phyloP scores from a whole-genome alignment of 2,329 filamentous ascomycete genomes.

The Zasmidium citrigriseum region DNA sequence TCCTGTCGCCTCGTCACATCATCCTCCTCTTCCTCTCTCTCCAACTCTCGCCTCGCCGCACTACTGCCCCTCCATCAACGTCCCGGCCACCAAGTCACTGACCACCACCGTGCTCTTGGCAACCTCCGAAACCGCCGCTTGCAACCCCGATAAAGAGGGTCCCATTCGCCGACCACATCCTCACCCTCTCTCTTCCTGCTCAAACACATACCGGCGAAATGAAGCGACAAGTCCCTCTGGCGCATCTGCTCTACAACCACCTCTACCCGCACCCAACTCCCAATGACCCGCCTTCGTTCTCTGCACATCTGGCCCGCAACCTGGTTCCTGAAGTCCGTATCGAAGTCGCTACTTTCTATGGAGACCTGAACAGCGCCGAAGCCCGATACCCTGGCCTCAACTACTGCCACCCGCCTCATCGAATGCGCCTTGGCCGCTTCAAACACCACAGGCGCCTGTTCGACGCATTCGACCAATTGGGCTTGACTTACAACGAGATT shows the following conservation, averaged over 20 bases:
- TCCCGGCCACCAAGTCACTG: background rate
- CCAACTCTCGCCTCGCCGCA: background rate
- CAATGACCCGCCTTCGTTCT: conserved; percentile 71
- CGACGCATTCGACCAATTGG: conserved; percentile 70
- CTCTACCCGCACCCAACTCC: conserved; percentile 70
- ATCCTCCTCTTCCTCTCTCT: background rate
- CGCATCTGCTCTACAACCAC: conserved; percentile 71
- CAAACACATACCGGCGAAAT: conserved; percentile 48
- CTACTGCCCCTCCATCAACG: background rate
- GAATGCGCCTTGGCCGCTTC: conserved; percentile 75
- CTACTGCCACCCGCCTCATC: conserved; percentile 72
- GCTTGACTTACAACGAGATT: conserved; percentile 70
- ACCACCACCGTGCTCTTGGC: background rate
- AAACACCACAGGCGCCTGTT: conserved; percentile 76
- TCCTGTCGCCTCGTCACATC: background rate
- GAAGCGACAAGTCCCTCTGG: conserved; percentile 69
- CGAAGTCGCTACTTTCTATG: conserved; percentile 77
- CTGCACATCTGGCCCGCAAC: conserved; percentile 67
- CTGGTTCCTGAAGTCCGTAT: conserved; percentile 77
- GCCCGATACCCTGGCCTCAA: conserved; percentile 81
- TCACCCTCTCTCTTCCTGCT: background rate
- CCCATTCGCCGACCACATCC: background rate
- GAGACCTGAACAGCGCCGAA: conserved; percentile 75
- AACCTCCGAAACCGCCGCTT: background rate
- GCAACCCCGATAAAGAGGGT: background rate